These are phyloP conservation scores for Rhinocladiella similis DNA, from an alignment of 2,329 filamentous ascomycete genomes.

Conservation along the genomic window DNA sequence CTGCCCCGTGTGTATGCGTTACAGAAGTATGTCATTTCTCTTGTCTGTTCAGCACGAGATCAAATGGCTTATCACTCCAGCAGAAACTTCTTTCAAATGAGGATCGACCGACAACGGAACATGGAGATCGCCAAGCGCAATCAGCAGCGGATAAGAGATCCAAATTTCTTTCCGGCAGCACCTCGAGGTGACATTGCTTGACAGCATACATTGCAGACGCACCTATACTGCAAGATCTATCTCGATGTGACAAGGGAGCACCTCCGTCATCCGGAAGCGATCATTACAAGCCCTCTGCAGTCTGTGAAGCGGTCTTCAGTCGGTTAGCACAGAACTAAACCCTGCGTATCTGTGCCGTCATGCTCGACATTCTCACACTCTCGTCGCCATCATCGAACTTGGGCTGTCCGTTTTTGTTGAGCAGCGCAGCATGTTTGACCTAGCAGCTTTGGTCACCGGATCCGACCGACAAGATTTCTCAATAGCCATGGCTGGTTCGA, in stretches of 20 bases:
- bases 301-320: too few relatives aligned
- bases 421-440: too few relatives aligned
- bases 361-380: too few relatives aligned
- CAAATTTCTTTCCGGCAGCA: constrained; percentile 80
- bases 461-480: too few relatives aligned
- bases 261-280: too few relatives aligned
- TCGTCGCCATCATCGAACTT: too few relatives aligned
- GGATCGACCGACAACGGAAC: constrained; percentile 74
- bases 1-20: constrained; percentile 80
- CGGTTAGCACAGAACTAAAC: too few relatives aligned
- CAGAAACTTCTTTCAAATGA: constrained; percentile 79
- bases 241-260: neutral
- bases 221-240: neutral
- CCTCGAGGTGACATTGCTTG: constrained; percentile 58
- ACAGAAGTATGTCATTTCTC: constrained; percentile 62
- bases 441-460: too few relatives aligned
- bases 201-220: neutral
- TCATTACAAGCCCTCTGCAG: too few relatives aligned
- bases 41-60: constrained; percentile 8
- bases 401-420: too few relatives aligned
- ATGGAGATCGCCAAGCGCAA: constrained; percentile 79
- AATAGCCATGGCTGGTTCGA: too few relatives aligned
- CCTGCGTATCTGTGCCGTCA: too few relatives aligned
- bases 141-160: constrained; percentile 75
- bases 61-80: neutral